phyloP scores from a whole-genome alignment of 2,329 filamentous ascomycete species.

The Stagonosporopsis vannaccii region DNA sequence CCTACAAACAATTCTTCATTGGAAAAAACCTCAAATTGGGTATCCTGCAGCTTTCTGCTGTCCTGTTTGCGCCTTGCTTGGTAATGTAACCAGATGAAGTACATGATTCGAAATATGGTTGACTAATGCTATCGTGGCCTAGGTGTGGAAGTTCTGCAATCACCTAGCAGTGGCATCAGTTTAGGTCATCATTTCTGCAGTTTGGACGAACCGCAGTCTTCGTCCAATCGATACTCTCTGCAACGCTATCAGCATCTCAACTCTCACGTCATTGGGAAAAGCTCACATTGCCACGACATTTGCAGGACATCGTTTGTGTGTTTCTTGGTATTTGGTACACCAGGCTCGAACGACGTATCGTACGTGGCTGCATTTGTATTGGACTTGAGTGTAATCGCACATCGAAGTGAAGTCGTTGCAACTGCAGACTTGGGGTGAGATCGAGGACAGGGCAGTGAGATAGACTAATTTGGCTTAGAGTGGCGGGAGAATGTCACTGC shows the following conservation, averaged over 20 bases:
- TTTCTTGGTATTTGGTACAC: constrained; percentile 62
- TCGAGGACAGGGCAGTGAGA: background rate
- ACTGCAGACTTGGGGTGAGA: background rate
- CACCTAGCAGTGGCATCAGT: constrained; percentile 38
- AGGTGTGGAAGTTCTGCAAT: constrained; percentile 41
- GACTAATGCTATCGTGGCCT: constrained; percentile 23
- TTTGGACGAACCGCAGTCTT: constrained; percentile 54
- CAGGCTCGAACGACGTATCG: constrained; percentile 64
- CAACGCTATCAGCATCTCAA: constrained; percentile 17
- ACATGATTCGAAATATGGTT: constrained; percentile 8
- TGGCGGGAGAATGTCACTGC: constrained; percentile 9
- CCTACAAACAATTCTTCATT: constrained; percentile 28
- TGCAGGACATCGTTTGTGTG: constrained; percentile 62
- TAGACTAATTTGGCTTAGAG: constrained; percentile 3
- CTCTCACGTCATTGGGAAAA: background rate
- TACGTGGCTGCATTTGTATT: constrained; percentile 63
- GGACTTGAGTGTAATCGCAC: constrained; percentile 68
- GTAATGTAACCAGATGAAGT: constrained; percentile 24
- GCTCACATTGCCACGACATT: constrained; percentile 62
- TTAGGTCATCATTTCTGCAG: background rate
- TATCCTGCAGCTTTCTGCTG: constrained; percentile 41
- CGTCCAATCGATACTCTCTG: constrained; percentile 57
- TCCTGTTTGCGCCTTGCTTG: constrained; percentile 43
- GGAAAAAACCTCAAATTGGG: constrained; percentile 37
- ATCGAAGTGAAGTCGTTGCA: constrained; percentile 44